Percentiles rank a stretch among this genome's conserved stretches.
These are phyloP conservation scores for Colletotrichum musicola DNA, from an alignment of 2,329 filamentous ascomycete genomes.

Conservation along the genomic window DNA sequence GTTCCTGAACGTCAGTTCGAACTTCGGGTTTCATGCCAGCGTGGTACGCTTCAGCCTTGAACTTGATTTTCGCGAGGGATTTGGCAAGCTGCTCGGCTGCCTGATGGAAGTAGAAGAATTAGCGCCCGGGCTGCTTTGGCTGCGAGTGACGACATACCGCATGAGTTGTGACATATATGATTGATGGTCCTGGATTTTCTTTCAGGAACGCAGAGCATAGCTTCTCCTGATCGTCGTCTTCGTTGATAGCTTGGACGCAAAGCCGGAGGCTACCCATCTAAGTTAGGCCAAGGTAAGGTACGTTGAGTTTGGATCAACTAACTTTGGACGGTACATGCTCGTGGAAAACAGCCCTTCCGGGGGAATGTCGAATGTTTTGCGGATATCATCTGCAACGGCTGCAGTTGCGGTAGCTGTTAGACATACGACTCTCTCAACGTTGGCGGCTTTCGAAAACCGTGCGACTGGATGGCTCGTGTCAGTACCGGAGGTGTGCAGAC, in stretches of 20 bases:
- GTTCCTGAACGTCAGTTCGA: slow-evolving; percentile 62
- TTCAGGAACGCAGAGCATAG: slow-evolving; percentile 63
- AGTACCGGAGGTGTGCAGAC: slow-evolving; percentile 22
- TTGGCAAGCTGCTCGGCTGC: slow-evolving; percentile 60
- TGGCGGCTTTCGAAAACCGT: slow-evolving; percentile 66
- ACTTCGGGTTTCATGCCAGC: slow-evolving; percentile 60
- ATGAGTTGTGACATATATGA: slow-evolving; percentile 72
- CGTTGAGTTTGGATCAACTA: not conserved
- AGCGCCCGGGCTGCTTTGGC: not conserved
- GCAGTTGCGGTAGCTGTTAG: slow-evolving; percentile 71
- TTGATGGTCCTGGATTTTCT: slow-evolving; percentile 65
- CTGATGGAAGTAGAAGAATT: slow-evolving; percentile 17
- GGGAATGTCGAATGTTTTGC: slow-evolving; percentile 63
- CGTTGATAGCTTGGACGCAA: slow-evolving; percentile 58
- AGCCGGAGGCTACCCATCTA: slow-evolving; percentile 58
- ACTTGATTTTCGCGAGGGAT: slow-evolving; percentile 51
- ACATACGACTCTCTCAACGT: slow-evolving; percentile 70
- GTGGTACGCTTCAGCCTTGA: slow-evolving; percentile 61
- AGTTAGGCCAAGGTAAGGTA: not conserved
- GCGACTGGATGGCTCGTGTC: slow-evolving; percentile 54
- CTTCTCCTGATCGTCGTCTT: slow-evolving; percentile 52
- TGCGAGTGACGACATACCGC: slow-evolving; percentile 45
- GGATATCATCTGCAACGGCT: slow-evolving; percentile 66
- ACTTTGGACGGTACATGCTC: slow-evolving; percentile 70
- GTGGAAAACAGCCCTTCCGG: slow-evolving; percentile 67